These are phyloP conservation scores for Talaromyces sp. DNA, from an alignment of 2,329 filamentous ascomycete genomes.

Conservation along the genomic window DNA sequence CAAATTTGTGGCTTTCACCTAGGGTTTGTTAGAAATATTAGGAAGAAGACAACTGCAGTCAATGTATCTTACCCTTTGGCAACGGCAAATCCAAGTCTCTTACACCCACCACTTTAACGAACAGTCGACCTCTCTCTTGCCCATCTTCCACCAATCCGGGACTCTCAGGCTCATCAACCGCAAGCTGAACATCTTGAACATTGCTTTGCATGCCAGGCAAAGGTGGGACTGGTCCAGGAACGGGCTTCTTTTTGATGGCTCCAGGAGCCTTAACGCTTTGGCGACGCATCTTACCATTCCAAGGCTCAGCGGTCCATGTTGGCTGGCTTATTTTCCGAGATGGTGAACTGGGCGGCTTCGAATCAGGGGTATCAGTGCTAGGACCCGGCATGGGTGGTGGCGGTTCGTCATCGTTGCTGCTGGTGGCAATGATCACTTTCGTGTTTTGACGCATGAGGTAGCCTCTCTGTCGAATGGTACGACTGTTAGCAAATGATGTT, in stretches of 20 bases:
- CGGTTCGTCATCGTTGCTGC: slow-evolving; percentile 57
- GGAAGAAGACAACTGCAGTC: neutral
- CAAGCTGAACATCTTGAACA: slow-evolving; percentile 57
- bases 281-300: slow-evolving; percentile 76
- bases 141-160: slow-evolving; percentile 62
- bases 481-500: slow-evolving; percentile 56
- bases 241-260: slow-evolving; percentile 56
- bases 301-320: slow-evolving; percentile 95
- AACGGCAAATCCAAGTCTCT: slow-evolving; percentile 92
- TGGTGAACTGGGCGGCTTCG: slow-evolving; percentile 63
- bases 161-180: slow-evolving; percentile 66
- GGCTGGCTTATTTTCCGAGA: slow-evolving; percentile 78
- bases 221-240: slow-evolving; percentile 68
- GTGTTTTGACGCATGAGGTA: slow-evolving; percentile 99
- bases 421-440: slow-evolving; percentile 89
- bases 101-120: slow-evolving; percentile 97
- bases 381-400: slow-evolving; percentile 20
- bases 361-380: slow-evolving; percentile 36
- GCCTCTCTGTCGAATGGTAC: slow-evolving; percentile 68
- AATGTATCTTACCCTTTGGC: slow-evolving; percentile 68
- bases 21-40: neutral
- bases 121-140: slow-evolving; percentile 82
- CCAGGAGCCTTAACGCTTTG: slow-evolving; percentile 58
- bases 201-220: slow-evolving; percentile 85
- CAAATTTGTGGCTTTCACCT: slow-evolving; percentile 92